These are phyloP conservation scores for Biancaea sappan DNA, from an alignment of 306 rosid species.

Conservation along the genomic window DNA sequence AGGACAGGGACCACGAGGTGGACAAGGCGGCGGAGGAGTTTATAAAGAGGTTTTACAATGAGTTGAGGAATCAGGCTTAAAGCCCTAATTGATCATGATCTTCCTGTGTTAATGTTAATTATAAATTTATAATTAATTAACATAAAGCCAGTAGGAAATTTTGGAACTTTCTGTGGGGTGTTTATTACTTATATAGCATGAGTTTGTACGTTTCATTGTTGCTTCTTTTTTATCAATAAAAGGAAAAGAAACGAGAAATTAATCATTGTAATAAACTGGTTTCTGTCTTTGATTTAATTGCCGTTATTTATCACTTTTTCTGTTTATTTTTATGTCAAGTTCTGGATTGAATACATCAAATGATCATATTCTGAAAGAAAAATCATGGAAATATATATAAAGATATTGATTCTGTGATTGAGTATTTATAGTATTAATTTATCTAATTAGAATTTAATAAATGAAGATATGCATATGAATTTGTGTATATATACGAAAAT, in stretches of 20 bases:
- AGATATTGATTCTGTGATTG: no score
- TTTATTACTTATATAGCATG: neutral
- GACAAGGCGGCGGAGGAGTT: constrained; percentile 87
- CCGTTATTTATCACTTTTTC: neutral
- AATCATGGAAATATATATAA: no score
- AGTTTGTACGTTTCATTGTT: neutral
- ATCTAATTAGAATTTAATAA: constrained; percentile 1
- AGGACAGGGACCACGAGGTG: constrained; percentile 46
- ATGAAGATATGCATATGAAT: constrained; percentile 3
- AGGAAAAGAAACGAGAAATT: neutral
- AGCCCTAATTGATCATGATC: neutral
- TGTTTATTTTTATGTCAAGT: neutral
- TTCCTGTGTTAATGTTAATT: neutral
- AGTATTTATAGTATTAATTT: neutral
- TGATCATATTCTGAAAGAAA: constrained; percentile 8
- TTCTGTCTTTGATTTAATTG: neutral
- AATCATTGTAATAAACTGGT: neutral
- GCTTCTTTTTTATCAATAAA: constrained; percentile 13
- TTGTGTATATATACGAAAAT: no score
- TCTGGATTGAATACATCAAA: neutral
- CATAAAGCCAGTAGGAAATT: neutral
- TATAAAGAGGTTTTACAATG: constrained; percentile 72
- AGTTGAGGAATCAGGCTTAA: constrained; percentile 52
- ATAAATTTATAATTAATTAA: neutral
- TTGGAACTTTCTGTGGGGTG: neutral